These are phyloP conservation scores for Acacia confusa DNA, from an alignment of 306 rosid genomes.

Conservation along the genomic window DNA sequence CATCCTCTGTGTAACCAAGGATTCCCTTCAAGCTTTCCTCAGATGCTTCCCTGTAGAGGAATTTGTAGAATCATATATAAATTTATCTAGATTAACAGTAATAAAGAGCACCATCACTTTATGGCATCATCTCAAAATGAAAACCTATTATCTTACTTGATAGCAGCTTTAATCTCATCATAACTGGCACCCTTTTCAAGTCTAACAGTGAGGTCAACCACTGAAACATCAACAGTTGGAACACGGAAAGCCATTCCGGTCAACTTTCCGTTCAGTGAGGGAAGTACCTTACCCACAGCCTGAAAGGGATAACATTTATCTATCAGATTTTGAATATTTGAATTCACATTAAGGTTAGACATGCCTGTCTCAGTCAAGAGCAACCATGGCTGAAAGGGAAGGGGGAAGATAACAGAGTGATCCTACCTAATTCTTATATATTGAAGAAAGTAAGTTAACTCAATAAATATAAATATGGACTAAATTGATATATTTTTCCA, in stretches of 20 bases:
- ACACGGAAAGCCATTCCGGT: conserved; percentile 96
- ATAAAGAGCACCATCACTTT: neutral
- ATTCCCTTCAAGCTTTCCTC: conserved; percentile 75
- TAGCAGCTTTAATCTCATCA: conserved; percentile 73
- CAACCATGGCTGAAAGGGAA: neutral
- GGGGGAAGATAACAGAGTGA: neutral
- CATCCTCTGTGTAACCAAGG: conserved; percentile 79
- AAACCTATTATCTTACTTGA: conserved; percentile 52
- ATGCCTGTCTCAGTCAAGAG: neutral
- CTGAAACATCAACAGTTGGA: conserved; percentile 90
- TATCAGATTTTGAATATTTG: neutral
- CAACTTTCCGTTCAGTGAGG: conserved; percentile 77
- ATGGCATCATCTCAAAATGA: neutral
- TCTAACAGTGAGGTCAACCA: conserved; percentile 93
- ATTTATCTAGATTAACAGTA: neutral
- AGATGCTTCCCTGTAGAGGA: conserved; percentile 55
- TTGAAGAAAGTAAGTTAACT: too few relatives aligned
- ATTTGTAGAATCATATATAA: neutral
- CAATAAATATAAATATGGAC: too few relatives aligned
- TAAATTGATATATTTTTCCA: too few relatives aligned
- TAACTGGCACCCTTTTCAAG: conserved; percentile 70
- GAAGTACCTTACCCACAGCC: conserved; percentile 96
- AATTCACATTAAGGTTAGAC: neutral
- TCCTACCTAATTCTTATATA: too few relatives aligned
- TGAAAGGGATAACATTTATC: conserved; percentile 12